A percentile compares a stretch with the other conserved stretches of the same genome.
These are phyloP conservation scores for Pseudogymnoascus sp. DNA, from an alignment of 2,329 filamentous ascomycete species.

Conservation along the genomic window DNA sequence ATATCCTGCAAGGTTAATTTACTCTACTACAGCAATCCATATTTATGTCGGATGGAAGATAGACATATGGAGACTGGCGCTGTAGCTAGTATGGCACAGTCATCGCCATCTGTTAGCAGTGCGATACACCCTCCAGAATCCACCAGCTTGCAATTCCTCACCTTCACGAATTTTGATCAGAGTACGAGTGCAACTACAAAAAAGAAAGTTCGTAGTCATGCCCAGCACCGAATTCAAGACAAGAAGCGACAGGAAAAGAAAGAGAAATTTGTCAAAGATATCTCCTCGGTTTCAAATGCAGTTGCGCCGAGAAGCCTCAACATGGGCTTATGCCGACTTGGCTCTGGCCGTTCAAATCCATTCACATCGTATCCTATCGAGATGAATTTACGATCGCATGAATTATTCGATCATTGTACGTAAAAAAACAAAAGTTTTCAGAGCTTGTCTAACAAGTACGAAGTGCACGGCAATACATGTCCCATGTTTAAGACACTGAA, in stretches of 20 bases:
- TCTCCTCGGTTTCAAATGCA: background rate
- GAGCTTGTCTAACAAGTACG: background rate
- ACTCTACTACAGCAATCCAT: background rate
- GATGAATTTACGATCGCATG: slow-evolving; percentile 13
- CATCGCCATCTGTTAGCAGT: background rate
- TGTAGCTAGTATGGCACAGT: background rate
- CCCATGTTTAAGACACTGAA: slow-evolving; percentile 15
- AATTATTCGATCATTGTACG: slow-evolving; percentile 16
- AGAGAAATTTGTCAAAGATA: background rate
- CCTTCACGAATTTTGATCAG: slow-evolving; percentile 13
- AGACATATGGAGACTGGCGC: background rate
- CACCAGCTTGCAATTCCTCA: slow-evolving; percentile 10
- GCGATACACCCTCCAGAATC: background rate
- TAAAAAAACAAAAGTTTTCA: background rate
- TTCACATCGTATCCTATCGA: slow-evolving; percentile 12
- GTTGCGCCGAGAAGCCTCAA: background rate
- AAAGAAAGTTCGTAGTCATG: slow-evolving; percentile 14
- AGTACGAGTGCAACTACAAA: slow-evolving; percentile 10
- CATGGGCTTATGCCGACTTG: background rate
- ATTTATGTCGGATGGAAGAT: background rate
- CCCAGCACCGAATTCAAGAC: slow-evolving; percentile 10
- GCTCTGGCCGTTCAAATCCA: slow-evolving; percentile 12
- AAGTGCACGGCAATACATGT: slow-evolving; percentile 14
- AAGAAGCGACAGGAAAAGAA: background rate
- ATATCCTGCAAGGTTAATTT: background rate